phyloP scores from a whole-genome alignment of 768 basidiomycete species.

The Dioszegia hungarica region DNA sequence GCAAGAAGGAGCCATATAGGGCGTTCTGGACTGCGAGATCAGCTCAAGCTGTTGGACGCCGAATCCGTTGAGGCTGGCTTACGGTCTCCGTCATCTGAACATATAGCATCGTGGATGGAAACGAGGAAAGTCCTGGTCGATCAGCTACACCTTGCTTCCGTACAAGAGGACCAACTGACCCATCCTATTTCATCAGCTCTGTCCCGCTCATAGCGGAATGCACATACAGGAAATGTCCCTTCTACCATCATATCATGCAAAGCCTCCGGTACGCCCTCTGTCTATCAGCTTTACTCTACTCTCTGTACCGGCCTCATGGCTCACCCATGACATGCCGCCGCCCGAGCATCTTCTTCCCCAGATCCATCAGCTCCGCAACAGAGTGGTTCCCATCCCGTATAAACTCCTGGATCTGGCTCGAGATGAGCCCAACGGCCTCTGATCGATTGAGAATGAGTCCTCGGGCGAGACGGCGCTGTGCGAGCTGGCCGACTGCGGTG shows the following conservation, averaged over 20 bases:
- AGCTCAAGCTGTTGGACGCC: background rate
- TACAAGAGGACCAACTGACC: constrained; percentile 4
- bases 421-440: constrained; percentile 84
- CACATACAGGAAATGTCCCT: constrained; percentile 78
- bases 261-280: constrained; percentile 60
- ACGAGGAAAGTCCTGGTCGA: constrained; percentile 69
- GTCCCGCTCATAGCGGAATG: constrained; percentile 17
- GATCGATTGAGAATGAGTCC: constrained; percentile 79
- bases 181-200: constrained; percentile 22
- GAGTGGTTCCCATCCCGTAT: constrained; percentile 84
- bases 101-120: constrained; percentile 92
- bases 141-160: background rate
- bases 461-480: constrained; percentile 91
- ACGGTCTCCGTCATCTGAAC: constrained; percentile 68
- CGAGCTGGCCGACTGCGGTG: constrained; percentile 62
- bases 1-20: constrained; percentile 90
- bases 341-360: constrained; percentile 83
- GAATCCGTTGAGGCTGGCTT: constrained; percentile 8
- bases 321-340: constrained; percentile 72
- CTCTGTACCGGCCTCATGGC: background rate
- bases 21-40: constrained; percentile 59
- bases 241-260: constrained; percentile 90
- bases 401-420: constrained; percentile 84
- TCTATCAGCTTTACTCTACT: background rate
- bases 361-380: constrained; percentile 87